phyloP scores from a whole-genome alignment of 176 grass and related monocot species.

The Triticum timopheevii region DNA sequence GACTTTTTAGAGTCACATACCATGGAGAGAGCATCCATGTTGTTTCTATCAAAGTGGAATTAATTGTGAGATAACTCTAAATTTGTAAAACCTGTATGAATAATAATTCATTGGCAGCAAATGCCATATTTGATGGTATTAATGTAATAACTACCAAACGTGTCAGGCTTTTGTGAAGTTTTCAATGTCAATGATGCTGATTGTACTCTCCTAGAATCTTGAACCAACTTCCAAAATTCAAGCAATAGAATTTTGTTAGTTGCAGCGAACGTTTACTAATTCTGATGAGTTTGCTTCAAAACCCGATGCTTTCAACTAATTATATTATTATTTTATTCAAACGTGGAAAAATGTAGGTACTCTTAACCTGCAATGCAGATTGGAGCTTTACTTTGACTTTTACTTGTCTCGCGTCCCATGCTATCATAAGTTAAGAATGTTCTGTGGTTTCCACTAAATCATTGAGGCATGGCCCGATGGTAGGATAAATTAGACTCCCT shows the following conservation, averaged over 20 bases:
- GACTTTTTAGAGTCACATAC: neutral
- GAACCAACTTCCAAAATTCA: constrained; percentile 4
- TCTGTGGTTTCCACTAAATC: constrained; percentile 18
- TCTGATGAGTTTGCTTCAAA: neutral
- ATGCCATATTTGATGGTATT: constrained; percentile 3
- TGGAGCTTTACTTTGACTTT: constrained; percentile 1
- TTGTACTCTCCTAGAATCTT: constrained; percentile 16
- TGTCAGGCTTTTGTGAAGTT: neutral
- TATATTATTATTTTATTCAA: neutral
- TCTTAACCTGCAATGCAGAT: neutral
- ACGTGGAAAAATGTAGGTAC: neutral
- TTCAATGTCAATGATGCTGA: neutral
- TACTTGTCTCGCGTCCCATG: neutral
- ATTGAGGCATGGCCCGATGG: neutral
- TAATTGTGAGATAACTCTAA: neutral
- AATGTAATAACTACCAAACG: neutral
- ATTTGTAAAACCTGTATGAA: neutral
- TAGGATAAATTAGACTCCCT: constrained; percentile 2
- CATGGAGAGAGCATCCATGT: neutral
- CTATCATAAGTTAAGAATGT: constrained; percentile 15
- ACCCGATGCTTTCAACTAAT: neutral
- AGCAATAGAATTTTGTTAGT: neutral
- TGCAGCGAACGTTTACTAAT: neutral
- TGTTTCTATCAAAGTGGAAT: constrained; percentile 4
- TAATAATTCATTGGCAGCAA: neutral